A percentile compares a stretch with the other conserved stretches of the same genome.
Evolutionary conservation across 1,284 basidiomycete genomes (phyloP).

Genomic region (Papiliotrema terrestris): DNA sequence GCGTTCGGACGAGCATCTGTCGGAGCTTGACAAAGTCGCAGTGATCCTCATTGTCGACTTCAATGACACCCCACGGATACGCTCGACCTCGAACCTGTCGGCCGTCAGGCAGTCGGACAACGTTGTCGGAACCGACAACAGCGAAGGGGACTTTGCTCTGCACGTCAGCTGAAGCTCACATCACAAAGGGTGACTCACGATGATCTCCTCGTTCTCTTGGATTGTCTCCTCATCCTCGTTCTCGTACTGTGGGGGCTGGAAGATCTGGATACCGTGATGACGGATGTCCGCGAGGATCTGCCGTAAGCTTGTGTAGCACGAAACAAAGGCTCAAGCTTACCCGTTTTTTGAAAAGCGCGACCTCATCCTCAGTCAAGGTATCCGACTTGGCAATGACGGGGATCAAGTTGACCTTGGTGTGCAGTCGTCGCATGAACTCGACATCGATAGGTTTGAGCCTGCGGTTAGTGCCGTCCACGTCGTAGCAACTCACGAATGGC

Average conservation of each 20-base stretch:
- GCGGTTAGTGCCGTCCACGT: slow-evolving; percentile 5
- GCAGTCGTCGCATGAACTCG: slow-evolving; percentile 93
- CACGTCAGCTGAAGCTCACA: slow-evolving; percentile 1
- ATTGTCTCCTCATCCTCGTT: slow-evolving; percentile 96
- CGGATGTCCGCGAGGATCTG: slow-evolving; percentile 87
- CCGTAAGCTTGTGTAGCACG: not conserved
- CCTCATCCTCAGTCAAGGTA: slow-evolving; percentile 92
- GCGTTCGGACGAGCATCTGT: slow-evolving; percentile 95
- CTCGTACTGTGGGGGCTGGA: slow-evolving; percentile 91
- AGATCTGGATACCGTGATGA: slow-evolving; percentile 91
- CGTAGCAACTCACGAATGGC: slow-evolving; percentile 87
- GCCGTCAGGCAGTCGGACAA: slow-evolving; percentile 77
- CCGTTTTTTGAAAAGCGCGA: slow-evolving; percentile 83
- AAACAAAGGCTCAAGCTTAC: slow-evolving; percentile 52
- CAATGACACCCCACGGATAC: slow-evolving; percentile 96
- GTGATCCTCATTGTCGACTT: slow-evolving; percentile 96
- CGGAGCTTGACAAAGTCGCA: slow-evolving; percentile 98
- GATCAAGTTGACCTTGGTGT: slow-evolving; percentile 94
- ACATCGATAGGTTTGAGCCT: slow-evolving; percentile 95
- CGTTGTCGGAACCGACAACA: slow-evolving; percentile 83
- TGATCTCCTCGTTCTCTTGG: slow-evolving; percentile 92
- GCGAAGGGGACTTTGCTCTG: slow-evolving; percentile 94
- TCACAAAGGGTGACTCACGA: slow-evolving; percentile 48
- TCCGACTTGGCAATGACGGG: slow-evolving; percentile 96
- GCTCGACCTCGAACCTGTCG: slow-evolving; percentile 84